Base-by-base conservation (phyloP, 2,329 filamentous ascomycete genomes). In the Fusarium pseudograminearum region DNA sequence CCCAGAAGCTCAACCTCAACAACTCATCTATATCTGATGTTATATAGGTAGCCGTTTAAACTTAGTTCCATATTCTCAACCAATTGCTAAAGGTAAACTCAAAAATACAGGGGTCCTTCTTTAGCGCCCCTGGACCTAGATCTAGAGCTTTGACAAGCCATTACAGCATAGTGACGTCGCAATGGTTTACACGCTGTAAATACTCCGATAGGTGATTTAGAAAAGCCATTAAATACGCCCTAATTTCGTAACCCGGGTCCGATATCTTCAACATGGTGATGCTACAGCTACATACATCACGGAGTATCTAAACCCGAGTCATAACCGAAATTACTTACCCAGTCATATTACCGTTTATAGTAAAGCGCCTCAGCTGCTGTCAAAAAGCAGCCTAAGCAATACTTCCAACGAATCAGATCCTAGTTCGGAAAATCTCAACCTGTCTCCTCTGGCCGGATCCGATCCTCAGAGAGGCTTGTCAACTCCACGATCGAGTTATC, bases 401-500 rank as follows among this genome's bases (percentile, higher is more conserved):
- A 3, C 1, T 0, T 2, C 12, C 5, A 14, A 14, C 62, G 15
- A 65, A 65, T 65, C 61, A 66, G 4, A 45, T 4, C 9, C 22
- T 20, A 26, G 42, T 16, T 5, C 1, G 15, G 18, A 20, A 34
- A 65, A 65, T 61, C 54, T 36, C 61, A 54, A 55, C 15, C 51
- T 57, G 44, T 57, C 26, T 57, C 15, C 10, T 26, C 40, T 45
- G 20, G 20, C 28, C 60, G 16, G 41, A 51, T 42, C 31, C 61
- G 61, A 61, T 65, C 36, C 14, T 54, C 33, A 65, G 54, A 42
- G 47, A 45, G 33, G 54, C 54, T 55, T 61, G 61, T 41, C 54
- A 66, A 61, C 62, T 65, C 47, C 54, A 50, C 61, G 62, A 65
- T 65, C 62, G 61, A 48, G 47, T 22, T n/a, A 34, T 30, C 14